Base-by-base conservation (phyloP, 768 basidiomycete species). In the Sarcodon aspratus region DNA sequence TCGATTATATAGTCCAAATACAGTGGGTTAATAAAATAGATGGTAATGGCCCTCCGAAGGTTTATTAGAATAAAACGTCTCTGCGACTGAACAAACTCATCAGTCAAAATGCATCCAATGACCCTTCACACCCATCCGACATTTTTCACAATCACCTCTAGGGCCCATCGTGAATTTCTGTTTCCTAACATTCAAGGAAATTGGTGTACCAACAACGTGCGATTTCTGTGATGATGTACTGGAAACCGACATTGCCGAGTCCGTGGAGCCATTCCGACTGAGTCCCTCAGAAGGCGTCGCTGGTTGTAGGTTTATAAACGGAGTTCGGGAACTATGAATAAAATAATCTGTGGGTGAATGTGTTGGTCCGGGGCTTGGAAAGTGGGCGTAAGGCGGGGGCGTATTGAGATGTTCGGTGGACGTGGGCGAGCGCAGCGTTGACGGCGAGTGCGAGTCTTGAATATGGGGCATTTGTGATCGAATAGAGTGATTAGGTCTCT, bases 151-250 rank as follows among this genome's bases (percentile, higher is more conserved):
- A 57, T 81, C 83, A 3, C 74, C 67, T 9, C 82, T 74, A 3
- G 82, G 83, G 31, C 82, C 82, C 82, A 85, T 85, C 49, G 75
- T 79, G 51, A 83, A 72, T 4, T 76, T 69, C 52, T 72, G 75
- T 50, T 66, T 72, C 50, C 68, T 63, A 2, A 27, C 17, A 42
- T 27, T 27, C 13, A 17, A 27, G 13, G 40, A 13, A 42, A n/a
- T 27, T 2, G 40, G 40, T 17, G 40, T 15, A 9, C 15, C 15
- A 42, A 8, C 27, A 15, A 9, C 40, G 13, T 27, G 15, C 40
- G 13, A 17, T 42, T 42, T 27, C 8, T 17, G 40, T 17, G 40
- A 42, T n/a, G 40, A 13, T 3, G 17, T 17, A 5, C 40, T 42
- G 17, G 40, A 17, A 17, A 42, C 3, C 40, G 40, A 27, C 40